phyloP scores from a whole-genome alignment of 1,284 basidiomycete genomes.

The Puccinia triticina region DNA sequence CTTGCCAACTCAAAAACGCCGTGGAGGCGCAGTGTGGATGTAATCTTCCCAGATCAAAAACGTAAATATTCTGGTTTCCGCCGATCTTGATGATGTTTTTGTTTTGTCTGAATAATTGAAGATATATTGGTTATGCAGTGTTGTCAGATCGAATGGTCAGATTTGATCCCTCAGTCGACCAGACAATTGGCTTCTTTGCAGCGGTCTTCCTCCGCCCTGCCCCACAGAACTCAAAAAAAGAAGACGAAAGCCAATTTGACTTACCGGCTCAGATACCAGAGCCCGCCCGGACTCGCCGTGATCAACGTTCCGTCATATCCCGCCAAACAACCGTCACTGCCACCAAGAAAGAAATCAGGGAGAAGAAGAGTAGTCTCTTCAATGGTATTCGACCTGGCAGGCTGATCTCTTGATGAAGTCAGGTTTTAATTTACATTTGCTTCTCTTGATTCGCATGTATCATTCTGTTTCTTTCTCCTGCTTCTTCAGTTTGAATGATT shows the following conservation, averaged over 20 bases:
- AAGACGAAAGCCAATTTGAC: neutral
- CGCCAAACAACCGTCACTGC: neutral
- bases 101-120: neutral
- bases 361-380: neutral
- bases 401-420: neutral
- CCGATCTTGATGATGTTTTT: neutral
- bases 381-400: constrained; percentile 13
- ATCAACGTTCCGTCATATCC: neutral
- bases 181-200: constrained; percentile 89
- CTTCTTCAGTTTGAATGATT: no score
- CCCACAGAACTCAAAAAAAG: neutral
- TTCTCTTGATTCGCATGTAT: neutral
- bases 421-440: neutral
- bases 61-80: constrained; percentile 64
- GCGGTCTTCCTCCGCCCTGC: constrained; percentile 28
- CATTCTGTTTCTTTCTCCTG: no score
- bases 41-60: constrained; percentile 1
- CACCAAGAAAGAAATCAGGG: neutral
- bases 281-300: neutral
- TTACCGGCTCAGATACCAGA: neutral
- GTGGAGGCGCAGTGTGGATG: constrained; percentile 23
- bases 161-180: constrained; percentile 81
- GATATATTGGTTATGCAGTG: constrained; percentile 60
- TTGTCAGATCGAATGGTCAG: constrained; percentile 73
- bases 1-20: neutral